Percentiles rank a stretch among this genome's conserved stretches.
phyloP scores from a whole-genome alignment of 768 basidiomycete genomes.

The Albatrellus ellisii region DNA sequence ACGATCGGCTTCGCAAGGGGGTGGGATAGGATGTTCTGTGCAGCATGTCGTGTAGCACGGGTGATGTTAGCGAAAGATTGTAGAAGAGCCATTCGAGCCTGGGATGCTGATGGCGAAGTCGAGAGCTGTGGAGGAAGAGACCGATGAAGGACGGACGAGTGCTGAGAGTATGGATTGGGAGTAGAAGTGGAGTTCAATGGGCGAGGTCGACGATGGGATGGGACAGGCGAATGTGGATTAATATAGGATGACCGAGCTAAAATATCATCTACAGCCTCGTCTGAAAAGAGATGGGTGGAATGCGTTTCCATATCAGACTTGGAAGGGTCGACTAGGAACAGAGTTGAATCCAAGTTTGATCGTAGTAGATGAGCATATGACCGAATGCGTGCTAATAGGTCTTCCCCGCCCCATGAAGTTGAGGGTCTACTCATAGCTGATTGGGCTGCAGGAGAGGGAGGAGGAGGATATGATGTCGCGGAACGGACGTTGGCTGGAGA shows the following conservation, averaged over 20 bases:
- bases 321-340: constrained; percentile 90
- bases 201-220: constrained; percentile 67
- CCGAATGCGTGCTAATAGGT: constrained; percentile 63
- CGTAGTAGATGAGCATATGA: constrained; percentile 73
- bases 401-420: constrained; percentile 80
- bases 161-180: constrained; percentile 44
- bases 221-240: constrained; percentile 70
- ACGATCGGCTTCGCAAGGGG: constrained; percentile 93
- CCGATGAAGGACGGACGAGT: constrained; percentile 71
- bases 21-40: constrained; percentile 90
- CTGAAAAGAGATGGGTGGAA: constrained; percentile 70
- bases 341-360: constrained; percentile 70
- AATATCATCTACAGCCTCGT: constrained; percentile 82
- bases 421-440: constrained; percentile 23
- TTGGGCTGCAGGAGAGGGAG: constrained; percentile 35
- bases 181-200: constrained; percentile 34
- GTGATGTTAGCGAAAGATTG: constrained; percentile 94
- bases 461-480: constrained; percentile 48
- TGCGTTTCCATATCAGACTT: constrained; percentile 88
- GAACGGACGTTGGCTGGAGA: constrained; percentile 21
- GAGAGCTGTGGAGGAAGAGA: too few species aligned
- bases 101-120: constrained; percentile 44
- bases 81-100: constrained; percentile 72
- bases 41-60: constrained; percentile 82
- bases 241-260: constrained; percentile 66